A percentile compares a stretch with the other conserved stretches of the same genome.
These are phyloP conservation scores for Clitoria ternatea DNA, from an alignment of 306 rosid species.

Conservation along the genomic window DNA sequence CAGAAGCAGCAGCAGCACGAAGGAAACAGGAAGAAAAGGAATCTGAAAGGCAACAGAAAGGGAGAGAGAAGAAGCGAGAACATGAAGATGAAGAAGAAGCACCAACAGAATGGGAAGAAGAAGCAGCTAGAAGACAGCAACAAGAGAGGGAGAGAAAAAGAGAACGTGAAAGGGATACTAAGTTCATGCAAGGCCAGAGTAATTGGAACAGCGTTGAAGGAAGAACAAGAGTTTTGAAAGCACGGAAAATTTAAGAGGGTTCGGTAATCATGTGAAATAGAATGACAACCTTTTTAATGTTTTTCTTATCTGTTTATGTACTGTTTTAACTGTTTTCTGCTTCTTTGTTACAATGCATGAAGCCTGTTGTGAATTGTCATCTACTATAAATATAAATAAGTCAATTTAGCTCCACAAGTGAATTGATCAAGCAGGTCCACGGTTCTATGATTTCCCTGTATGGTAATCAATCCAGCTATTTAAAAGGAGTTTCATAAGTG, in stretches of 20 bases:
- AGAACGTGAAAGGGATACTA: not conserved
- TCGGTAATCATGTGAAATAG: not conserved
- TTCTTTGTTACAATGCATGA: not conserved
- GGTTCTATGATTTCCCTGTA: too few relatives aligned
- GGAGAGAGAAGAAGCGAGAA: not conserved
- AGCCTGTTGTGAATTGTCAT: not conserved
- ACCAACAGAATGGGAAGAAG: not conserved
- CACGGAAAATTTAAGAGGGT: not conserved
- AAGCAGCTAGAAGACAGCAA: not conserved
- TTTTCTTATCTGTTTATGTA: too few relatives aligned
- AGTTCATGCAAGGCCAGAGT: not conserved
- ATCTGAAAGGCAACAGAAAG: not conserved
- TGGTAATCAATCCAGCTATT: too few relatives aligned
- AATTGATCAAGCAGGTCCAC: too few relatives aligned
- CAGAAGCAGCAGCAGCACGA: too few relatives aligned
- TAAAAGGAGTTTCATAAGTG: too few relatives aligned
- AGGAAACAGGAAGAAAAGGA: too few relatives aligned
- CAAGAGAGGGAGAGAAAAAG: not conserved
- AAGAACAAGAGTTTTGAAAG: slow-evolving; percentile 25
- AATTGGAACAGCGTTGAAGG: slow-evolving; percentile 23
- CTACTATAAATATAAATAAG: too few relatives aligned
- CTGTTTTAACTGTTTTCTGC: too few relatives aligned
- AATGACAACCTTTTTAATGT: not conserved
- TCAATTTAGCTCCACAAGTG: too few relatives aligned
- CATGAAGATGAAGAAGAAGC: not conserved